These are phyloP conservation scores for Ophiostoma perfectum DNA, from an alignment of 2,329 filamentous ascomycete species.

Conservation along the genomic window DNA sequence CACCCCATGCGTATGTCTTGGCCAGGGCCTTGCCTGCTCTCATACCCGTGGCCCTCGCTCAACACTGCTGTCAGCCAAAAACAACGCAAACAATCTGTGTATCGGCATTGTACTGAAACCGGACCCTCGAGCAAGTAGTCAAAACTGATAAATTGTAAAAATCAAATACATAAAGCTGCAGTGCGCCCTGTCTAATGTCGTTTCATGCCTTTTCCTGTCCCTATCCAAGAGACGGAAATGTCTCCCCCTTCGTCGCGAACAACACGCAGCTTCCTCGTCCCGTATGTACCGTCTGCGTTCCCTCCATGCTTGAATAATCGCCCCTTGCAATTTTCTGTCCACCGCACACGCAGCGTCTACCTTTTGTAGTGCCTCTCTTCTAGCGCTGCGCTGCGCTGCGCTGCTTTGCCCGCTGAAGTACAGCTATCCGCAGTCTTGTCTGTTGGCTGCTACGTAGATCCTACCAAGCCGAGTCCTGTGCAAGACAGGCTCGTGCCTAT, in stretches of 20 bases:
- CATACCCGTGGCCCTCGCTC: too few species aligned
- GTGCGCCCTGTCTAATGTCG: conserved; percentile 20
- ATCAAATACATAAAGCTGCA: conserved; percentile 9
- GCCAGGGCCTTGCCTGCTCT: too few species aligned
- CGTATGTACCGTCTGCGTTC: background rate
- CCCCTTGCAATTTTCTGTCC: background rate
- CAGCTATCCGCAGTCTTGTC: background rate
- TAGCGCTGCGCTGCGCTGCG: too few species aligned
- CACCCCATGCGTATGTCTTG: too few species aligned
- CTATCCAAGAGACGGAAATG: background rate
- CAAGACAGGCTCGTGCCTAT: conserved; percentile 27
- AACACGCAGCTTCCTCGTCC: background rate
- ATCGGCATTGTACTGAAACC: too few species aligned
- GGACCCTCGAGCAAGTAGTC: background rate
- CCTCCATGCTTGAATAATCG: background rate
- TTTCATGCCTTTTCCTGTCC: conserved; percentile 14
- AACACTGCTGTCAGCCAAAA: too few species aligned
- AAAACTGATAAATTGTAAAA: background rate
- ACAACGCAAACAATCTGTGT: too few species aligned
- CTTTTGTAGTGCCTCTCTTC: too few species aligned
- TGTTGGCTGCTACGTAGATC: background rate
- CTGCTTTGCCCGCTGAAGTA: too few species aligned
- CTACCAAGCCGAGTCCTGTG: too few species aligned
- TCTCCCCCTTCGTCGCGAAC: background rate
- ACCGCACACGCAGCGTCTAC: too few species aligned